phyloP scores from a whole-genome alignment of 2,329 filamentous ascomycete species.

The Aspergillus phoenicis region DNA sequence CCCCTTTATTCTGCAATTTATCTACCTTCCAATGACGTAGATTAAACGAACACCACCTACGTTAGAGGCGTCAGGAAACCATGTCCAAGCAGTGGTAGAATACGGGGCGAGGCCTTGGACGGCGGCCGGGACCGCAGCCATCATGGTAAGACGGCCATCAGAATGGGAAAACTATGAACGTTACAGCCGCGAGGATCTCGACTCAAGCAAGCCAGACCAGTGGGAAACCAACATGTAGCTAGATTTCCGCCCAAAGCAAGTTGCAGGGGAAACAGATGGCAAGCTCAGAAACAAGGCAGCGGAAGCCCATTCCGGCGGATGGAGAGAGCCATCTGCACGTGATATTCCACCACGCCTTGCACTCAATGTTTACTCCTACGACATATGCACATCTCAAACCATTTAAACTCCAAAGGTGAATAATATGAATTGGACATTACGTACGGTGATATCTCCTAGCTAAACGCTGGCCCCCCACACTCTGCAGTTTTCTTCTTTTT shows the following conservation, averaged over 20 bases:
- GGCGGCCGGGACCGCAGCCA: not conserved
- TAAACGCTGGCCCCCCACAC: not conserved
- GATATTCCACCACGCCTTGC: not conserved
- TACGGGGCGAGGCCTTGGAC: not conserved
- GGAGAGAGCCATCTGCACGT: not conserved
- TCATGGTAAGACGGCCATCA: not conserved
- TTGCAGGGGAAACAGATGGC: not conserved
- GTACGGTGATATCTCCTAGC: constrained; percentile 11
- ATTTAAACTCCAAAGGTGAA: not conserved
- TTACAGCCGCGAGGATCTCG: too few relatives aligned
- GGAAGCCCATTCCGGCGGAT: constrained; percentile 4
- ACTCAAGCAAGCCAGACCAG: too few relatives aligned
- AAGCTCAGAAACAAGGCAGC: not conserved
- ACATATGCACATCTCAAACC: not conserved
- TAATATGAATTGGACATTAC: constrained; percentile 7
- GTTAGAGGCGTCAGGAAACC: constrained; percentile 24
- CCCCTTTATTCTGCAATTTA: not conserved
- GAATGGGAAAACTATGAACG: not conserved
- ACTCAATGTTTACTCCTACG: not conserved
- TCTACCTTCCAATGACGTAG: constrained; percentile 26
- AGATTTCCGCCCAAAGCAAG: not conserved
- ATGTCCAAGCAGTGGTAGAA: constrained; percentile 16
- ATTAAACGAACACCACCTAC: constrained; percentile 7
- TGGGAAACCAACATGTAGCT: too few relatives aligned
- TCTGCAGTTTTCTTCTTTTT: not conserved